A percentile compares a stretch with the other conserved stretches of the same genome.
Conservation (phyloP, 2,329 filamentous ascomycete species). For the Cordyceps javanica region DNA sequence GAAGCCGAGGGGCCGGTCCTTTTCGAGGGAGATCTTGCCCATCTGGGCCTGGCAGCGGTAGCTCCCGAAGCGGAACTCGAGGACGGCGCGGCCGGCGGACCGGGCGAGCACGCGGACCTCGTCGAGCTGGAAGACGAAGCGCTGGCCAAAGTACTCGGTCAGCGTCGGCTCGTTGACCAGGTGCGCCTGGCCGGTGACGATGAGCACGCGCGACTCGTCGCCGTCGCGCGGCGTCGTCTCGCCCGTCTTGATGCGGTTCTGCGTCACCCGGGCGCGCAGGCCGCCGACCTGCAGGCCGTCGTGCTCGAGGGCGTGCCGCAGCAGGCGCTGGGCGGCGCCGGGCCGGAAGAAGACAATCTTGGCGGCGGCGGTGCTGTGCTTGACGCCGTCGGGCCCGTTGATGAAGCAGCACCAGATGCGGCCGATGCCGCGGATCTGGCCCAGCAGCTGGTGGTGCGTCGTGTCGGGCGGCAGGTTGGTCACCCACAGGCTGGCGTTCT, state of each 20-base stretch:
- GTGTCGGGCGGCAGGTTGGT: slow-evolving; percentile 42
- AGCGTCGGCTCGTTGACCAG: slow-evolving; percentile 40
- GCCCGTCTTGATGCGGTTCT: slow-evolving; percentile 43
- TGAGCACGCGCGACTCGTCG: slow-evolving; percentile 40
- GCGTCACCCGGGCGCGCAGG: slow-evolving; percentile 31
- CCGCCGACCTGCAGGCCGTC: slow-evolving; percentile 31
- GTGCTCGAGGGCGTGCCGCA: slow-evolving; percentile 18
- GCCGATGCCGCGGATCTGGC: slow-evolving; percentile 37
- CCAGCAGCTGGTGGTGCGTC: slow-evolving; percentile 38
- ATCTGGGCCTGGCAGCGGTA: slow-evolving; percentile 49
- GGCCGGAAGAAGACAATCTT: slow-evolving; percentile 46
- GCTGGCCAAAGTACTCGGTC: slow-evolving; percentile 32
- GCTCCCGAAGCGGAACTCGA: slow-evolving; percentile 50
- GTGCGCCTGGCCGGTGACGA: slow-evolving; percentile 38
- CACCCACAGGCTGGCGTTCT: slow-evolving; percentile 48
- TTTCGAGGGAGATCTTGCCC: slow-evolving; percentile 35
- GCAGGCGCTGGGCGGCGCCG: slow-evolving; percentile 28
- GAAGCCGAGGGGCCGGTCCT: slow-evolving; percentile 27
- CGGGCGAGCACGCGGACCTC: slow-evolving; percentile 28
- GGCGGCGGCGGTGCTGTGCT: slow-evolving; percentile 35
- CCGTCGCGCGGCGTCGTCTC: slow-evolving; percentile 22
- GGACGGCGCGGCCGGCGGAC: slow-evolving; percentile 22
- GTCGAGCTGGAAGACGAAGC: slow-evolving; percentile 44
- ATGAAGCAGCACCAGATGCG: slow-evolving; percentile 47
- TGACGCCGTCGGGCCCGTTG: slow-evolving; percentile 37